Conservation (phyloP, 371 early-diverging fungal genomes). For the Umbelopsis sp. region DNA sequence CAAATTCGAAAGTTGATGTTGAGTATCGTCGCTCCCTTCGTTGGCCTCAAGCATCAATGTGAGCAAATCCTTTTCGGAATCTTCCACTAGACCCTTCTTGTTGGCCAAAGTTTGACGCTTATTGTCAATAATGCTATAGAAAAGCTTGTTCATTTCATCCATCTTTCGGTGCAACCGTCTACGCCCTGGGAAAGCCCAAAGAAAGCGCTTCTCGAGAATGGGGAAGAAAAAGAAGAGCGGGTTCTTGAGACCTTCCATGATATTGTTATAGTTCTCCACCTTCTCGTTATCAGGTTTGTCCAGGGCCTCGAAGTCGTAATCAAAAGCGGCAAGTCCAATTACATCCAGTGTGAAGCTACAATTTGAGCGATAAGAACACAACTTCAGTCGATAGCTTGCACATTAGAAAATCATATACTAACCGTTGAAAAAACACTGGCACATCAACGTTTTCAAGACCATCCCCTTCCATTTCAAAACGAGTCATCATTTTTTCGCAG, state of each 20-base stretch:
- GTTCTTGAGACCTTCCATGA: constrained; percentile 20
- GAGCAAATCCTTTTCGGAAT: constrained; percentile 46
- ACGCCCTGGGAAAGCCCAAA: constrained; percentile 31
- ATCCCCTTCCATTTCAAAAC: constrained; percentile 26
- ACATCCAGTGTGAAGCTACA: constrained; percentile 38
- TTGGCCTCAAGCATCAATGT: constrained; percentile 47
- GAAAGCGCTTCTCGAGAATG: constrained; percentile 21
- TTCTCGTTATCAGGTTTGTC: constrained; percentile 27
- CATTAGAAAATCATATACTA: no score
- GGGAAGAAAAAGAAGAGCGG: constrained; percentile 32
- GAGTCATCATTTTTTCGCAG: constrained; percentile 5
- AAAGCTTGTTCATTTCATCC: constrained; percentile 27
- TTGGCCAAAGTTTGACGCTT: constrained; percentile 19
- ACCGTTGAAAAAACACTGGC: constrained; percentile 26
- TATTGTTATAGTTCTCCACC: constrained; percentile 22
- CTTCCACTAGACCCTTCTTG: constrained; percentile 6
- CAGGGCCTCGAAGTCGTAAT: constrained; percentile 34
- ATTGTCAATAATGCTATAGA: constrained; percentile 23
- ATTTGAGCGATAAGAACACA: background rate
- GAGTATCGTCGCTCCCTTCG: constrained; percentile 30
- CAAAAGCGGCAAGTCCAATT: constrained; percentile 42
- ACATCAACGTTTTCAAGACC: constrained; percentile 23
- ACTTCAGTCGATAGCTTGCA: no score
- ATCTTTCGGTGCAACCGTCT: constrained; percentile 31
- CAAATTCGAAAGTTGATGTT: constrained; percentile 42